Percentiles rank a stretch among this genome's conserved stretches.
Conservation (phyloP, 768 basidiomycete genomes). For the Xerocomellus dryophilus region DNA sequence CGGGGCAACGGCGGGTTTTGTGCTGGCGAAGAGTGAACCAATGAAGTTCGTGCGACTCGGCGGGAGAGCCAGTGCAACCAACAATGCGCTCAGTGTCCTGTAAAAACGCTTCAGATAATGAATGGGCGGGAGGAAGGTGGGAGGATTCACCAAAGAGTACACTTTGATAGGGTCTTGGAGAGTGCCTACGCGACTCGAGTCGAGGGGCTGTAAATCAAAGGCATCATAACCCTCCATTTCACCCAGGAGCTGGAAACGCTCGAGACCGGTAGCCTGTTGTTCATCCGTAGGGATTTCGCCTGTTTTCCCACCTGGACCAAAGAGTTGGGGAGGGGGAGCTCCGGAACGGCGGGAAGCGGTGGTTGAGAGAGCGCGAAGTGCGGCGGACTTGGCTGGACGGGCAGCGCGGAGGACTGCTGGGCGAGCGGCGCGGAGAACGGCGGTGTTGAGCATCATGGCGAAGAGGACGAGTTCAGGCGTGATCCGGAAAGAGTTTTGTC, state of each 20-base stretch:
- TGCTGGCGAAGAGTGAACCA: slow-evolving; percentile 75
- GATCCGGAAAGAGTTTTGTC: slow-evolving; percentile 24
- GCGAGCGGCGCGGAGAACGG: slow-evolving; percentile 28
- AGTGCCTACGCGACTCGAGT: slow-evolving; percentile 84
- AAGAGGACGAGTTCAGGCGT: slow-evolving; percentile 26
- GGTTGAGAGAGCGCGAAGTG: slow-evolving; percentile 58
- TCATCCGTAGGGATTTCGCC: slow-evolving; percentile 80
- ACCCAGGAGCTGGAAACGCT: slow-evolving; percentile 90
- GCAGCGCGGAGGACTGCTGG: slow-evolving; percentile 22
- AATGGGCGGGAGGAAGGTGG: not conserved
- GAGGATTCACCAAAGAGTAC: slow-evolving; percentile 63
- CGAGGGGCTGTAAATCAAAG: slow-evolving; percentile 85
- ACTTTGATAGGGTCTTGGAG: slow-evolving; percentile 84
- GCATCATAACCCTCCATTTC: slow-evolving; percentile 84
- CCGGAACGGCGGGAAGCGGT: slow-evolving; percentile 55
- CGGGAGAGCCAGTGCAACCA: slow-evolving; percentile 93
- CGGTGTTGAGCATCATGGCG: slow-evolving; percentile 25
- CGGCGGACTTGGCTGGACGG: slow-evolving; percentile 22
- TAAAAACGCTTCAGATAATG: not conserved
- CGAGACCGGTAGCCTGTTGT: slow-evolving; percentile 93
- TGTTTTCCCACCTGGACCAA: slow-evolving; percentile 66
- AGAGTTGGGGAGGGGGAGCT: slow-evolving; percentile 61
- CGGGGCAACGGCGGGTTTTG: slow-evolving; percentile 77
- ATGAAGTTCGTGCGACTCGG: slow-evolving; percentile 90
- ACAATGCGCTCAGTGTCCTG: slow-evolving; percentile 81